Base-by-base conservation (phyloP, 192 early-diverging fungal species). In the Entomortierella chlamydospora region DNA sequence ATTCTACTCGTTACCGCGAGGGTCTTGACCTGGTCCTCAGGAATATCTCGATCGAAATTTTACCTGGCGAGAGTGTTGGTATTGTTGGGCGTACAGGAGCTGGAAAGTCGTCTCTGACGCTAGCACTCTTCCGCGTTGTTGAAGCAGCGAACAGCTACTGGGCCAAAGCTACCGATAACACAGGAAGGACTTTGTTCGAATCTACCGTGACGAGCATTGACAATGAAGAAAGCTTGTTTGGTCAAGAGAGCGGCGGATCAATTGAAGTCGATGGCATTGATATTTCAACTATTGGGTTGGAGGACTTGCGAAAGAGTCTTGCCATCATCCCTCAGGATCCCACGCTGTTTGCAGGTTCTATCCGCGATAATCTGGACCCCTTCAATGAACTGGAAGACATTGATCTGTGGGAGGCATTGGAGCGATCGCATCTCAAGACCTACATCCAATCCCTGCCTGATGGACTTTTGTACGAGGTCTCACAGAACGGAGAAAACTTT, bases 321-420 rank as follows among this genome's bases (percentile, higher is more conserved):
- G 91, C 94, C 1, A 93, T 97, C 33, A 95, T 97, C 57, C 95
- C 96, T 22, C 96, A 97, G 71, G 96, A 97, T 39, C 94, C 94
- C 1, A 88, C 93, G 1, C 74, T 93, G 49, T 93, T 94, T 90
- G 92, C 62, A 2, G 91, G 90, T 6, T 86, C 70, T 58, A 88
- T 80, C 67, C 87, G 67, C 67, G 84, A 77, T 41, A 90, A 90
- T 39, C 52, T 90, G 54, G 89, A 90, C 66, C 88, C 87, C 56
- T 90, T 90, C 34, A 58, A 71, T 25, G 71, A 78, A 34, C 61
- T 77, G 49, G 82, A 85, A 25, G 84, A 90, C 45, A 83, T 61
- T 0, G 86, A 87, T 45, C 64, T 96, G 25, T 96, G 95, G 95
- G 62, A 82, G 34, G 90, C 86, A 0, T 73, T 96, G 12, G 87